Base-by-base conservation (phyloP, 2,329 filamentous ascomycete species). In the Talaromyces islandicus region DNA sequence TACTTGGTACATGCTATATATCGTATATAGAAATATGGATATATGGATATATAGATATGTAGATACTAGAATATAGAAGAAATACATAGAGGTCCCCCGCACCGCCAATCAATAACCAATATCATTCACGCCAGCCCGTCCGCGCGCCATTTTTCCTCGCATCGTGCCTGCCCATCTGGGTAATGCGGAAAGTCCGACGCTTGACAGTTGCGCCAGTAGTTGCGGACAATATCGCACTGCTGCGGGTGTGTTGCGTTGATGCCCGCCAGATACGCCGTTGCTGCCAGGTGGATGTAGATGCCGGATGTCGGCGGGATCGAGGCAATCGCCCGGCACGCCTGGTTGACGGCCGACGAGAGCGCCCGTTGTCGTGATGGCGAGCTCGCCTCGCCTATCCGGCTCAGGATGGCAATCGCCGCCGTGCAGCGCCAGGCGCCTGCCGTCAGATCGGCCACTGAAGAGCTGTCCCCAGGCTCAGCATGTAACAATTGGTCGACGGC, bases 261-360 rank as follows among this genome's bases (percentile, higher is more conserved):
- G 0, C 71, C 75, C 0, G 73, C 71, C 3, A 78, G 59, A 53
- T 74, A 78, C 0, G 73, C 74, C 0, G 73, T 68, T 0, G 71
- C 70, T 1, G 74, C 76, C 63, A 78, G 65, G 58, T 78, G 75
- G 32, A 74, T 71, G 61, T 77, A 77, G 60, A 74, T 77, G 6
- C 67, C 68, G 0, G 75, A 78, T 0, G 66, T 68, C 1, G 71
- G 61, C 1, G 71, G 66, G 6, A 71, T 70, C 0, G 65, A 63
- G 0, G 70, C 67, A 1, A 78, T 71, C 0, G 73, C 65, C 2
- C 68, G 60, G n/a, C 77, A 78, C 9, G 72, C 67, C 2, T 69
- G 67, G 35, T 73, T 68, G 2, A 76, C 74, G 0, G 74, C 70
- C 0, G 69, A 69, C 0, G 66, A 65, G 0, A 75, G 59, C 0